Evolutionary conservation across 1,139 yeast genomes (phyloP), one percentile per base, ranked within the genome.

Genomic region (Meyerozyma athensensis): DNA sequence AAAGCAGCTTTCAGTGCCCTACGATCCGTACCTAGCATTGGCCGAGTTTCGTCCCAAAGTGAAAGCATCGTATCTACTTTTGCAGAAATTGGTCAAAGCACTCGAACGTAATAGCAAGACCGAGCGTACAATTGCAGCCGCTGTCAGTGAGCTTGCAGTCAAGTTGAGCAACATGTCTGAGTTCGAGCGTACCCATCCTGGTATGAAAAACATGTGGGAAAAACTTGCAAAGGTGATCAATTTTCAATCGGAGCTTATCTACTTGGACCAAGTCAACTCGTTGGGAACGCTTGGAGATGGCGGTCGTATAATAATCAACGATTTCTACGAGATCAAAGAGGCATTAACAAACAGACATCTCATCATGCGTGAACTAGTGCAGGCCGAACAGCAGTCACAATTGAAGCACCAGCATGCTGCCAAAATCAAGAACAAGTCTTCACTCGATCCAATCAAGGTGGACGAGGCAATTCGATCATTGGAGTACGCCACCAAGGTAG

Each of bases 321-420:
- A 90, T 50, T 81, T 92, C 19, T 92, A 84, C 58, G 83, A 84
- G 43, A 85, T 90, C 38, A 94, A 92, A 58, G 98, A 92, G 59
- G 85, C 96, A 0, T 66, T 92, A 40, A 94, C 98, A 0, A 90
- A 90, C 59, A 73, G 98, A 40, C 96, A 94, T 59, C 68, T 92
- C 40, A 64, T 92, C 34, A 92, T 92, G 96, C 72, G 97, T 40
- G 98, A 94, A 48, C 67, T 87, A 37, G 55, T 77, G 19, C 85
- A 79, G 50, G 94, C 97, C 1, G 95, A 90, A 53, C 76, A 79
- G 5, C 77, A 72, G 43, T 79, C 96, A 2, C 77, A 75, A 48
- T 61, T 77, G 19, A 85, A 79, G 52, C 95, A 86, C 50, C 74
- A 78, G 36, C 73, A 77, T 10, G 95, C 95, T 1, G 76, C 84